Evolutionary conservation across 2,329 filamentous ascomycete genomes (phyloP).

Genomic region (Pseudocercospora fuligena): DNA sequence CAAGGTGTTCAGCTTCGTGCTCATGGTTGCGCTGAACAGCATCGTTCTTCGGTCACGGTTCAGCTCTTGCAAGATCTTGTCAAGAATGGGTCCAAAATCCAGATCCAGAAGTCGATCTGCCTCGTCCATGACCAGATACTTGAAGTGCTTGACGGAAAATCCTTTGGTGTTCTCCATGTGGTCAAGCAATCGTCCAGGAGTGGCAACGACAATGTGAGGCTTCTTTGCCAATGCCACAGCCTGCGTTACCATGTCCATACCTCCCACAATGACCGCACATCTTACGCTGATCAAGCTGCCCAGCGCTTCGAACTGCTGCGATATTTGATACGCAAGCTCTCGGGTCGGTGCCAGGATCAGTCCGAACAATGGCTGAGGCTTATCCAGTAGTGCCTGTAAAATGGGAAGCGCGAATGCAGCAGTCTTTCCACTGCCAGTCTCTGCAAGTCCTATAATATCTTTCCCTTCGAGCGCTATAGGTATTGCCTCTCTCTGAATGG

Average conservation of each 20-base stretch:
- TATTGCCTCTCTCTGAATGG: constrained; percentile 86
- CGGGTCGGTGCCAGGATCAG: constrained; percentile 90
- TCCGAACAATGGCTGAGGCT: constrained; percentile 83
- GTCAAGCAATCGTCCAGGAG: constrained; percentile 84
- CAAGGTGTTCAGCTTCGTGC: constrained; percentile 87
- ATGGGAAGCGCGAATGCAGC: constrained; percentile 94
- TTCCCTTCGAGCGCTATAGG: constrained; percentile 77
- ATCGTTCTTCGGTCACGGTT: constrained; percentile 78
- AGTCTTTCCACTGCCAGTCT: constrained; percentile 95
- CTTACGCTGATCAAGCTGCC: constrained; percentile 87
- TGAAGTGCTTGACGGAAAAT: constrained; percentile 79
- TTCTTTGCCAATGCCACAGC: constrained; percentile 92
- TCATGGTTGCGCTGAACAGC: constrained; percentile 94
- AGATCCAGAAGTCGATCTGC: constrained; percentile 90
- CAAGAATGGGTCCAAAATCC: constrained; percentile 89
- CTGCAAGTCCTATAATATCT: constrained; percentile 90
- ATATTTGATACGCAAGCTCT: constrained; percentile 91
- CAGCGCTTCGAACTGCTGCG: constrained; percentile 83
- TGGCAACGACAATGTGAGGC: constrained; percentile 91
- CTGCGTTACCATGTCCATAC: constrained; percentile 94
- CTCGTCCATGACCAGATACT: constrained; percentile 94
- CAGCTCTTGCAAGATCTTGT: constrained; percentile 90
- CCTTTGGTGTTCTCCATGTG: constrained; percentile 97
- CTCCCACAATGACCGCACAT: constrained; percentile 79
- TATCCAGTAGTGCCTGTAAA: constrained; percentile 85